Percentiles rank a stretch among this genome's conserved stretches.
These are phyloP conservation scores for Ceratorhiza oryzae-sativae DNA, from an alignment of 1,284 basidiomycete genomes.

Conservation along the genomic window DNA sequence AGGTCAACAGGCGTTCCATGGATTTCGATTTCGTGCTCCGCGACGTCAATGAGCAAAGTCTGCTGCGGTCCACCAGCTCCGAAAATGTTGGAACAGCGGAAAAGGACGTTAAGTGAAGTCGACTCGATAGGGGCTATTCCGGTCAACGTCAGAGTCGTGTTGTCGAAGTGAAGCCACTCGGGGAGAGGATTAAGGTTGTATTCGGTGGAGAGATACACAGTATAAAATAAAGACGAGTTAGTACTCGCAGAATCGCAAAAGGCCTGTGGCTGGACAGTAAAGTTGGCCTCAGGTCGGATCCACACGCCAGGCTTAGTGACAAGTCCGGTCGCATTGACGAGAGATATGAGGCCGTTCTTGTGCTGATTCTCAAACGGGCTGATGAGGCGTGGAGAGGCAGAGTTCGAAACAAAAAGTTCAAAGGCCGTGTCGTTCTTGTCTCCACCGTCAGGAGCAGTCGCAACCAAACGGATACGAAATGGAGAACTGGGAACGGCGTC, in stretches of 20 bases:
- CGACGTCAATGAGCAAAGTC: constrained; percentile 1
- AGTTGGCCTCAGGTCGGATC: background rate
- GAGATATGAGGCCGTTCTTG: constrained; percentile 3
- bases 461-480: constrained; percentile 16
- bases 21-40: constrained; percentile 15
- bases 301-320: constrained; percentile 8
- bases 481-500: constrained; percentile 9
- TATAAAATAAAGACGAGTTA: constrained; percentile 7
- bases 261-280: background rate
- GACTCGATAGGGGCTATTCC: constrained; percentile 8
- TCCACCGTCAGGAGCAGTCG: constrained; percentile 11
- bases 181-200: constrained; percentile 1
- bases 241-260: constrained; percentile 4
- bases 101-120: constrained; percentile 8
- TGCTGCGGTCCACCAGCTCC: constrained; percentile 16
- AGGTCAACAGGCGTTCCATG: background rate
- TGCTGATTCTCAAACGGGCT: constrained; percentile 15
- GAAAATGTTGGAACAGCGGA: constrained; percentile 27
- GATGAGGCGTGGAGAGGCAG: background rate
- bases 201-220: background rate
- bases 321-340: constrained; percentile 15
- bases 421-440: constrained; percentile 29
- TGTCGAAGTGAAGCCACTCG: constrained; percentile 24
- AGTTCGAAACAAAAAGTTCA: constrained; percentile 14
- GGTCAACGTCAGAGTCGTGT: constrained; percentile 9